phyloP scores from a whole-genome alignment of 2,329 filamentous ascomycete species.

The Sporothrix dimorphospora region DNA sequence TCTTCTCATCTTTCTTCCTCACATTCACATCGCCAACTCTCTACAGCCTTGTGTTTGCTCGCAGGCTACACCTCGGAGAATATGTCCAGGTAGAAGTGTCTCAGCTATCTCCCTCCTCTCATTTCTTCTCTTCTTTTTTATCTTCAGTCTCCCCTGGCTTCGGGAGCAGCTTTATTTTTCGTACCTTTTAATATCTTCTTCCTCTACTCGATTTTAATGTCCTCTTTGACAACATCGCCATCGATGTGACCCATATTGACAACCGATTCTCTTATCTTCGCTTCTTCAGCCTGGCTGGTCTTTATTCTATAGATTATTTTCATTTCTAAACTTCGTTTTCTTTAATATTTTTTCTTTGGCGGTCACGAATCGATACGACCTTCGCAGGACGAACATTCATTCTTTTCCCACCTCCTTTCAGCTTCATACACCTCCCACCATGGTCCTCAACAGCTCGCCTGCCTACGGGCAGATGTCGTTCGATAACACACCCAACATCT shows the following conservation, averaged over 20 bases:
- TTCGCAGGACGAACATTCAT: background rate
- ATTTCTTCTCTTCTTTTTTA: slow-evolving; percentile 20
- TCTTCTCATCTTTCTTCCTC: background rate
- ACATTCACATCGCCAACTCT: background rate
- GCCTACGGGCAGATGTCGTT: slow-evolving; percentile 15
- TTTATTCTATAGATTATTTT: slow-evolving; percentile 21
- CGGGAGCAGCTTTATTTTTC: slow-evolving; percentile 24
- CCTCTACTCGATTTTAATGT: background rate
- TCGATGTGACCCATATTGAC: background rate
- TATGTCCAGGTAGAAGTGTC: slow-evolving; percentile 22
- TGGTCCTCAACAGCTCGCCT: background rate
- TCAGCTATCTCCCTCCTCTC: background rate
- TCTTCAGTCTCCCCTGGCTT: slow-evolving; percentile 32
- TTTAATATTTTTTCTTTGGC: background rate
- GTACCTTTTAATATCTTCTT: background rate
- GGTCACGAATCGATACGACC: background rate
- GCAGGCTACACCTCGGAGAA: slow-evolving; percentile 16
- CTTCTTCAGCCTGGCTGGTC: background rate
- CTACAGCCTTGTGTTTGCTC: background rate
- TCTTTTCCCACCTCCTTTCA: background rate
- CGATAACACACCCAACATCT: slow-evolving; percentile 22
- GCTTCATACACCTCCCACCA: background rate
- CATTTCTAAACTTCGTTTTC: too few relatives aligned
- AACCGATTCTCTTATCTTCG: background rate
- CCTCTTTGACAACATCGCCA: background rate